Base-by-base conservation (phyloP, 352 stramenopile genomes). In the Globisporangium spinosum region DNA sequence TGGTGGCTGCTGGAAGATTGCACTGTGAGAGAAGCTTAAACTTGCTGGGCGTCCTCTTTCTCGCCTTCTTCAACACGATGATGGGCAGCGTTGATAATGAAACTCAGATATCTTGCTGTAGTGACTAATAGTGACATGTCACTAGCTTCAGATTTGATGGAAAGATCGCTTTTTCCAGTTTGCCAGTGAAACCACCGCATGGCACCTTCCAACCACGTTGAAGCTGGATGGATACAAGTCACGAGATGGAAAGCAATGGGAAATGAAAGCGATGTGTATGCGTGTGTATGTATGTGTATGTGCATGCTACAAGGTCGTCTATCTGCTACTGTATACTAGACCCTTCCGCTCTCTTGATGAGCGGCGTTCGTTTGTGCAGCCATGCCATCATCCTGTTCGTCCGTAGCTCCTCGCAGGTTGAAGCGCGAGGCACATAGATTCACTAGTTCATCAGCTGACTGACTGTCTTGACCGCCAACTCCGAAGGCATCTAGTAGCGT, bases 1-100 rank as follows among this genome's bases (percentile, higher is more conserved):
- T 45, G 55, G 20, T 54, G 58, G 38, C n/a, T 38, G 34, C 38
- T 29, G 27, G 59, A 67, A 59, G 59, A 70, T 70, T 49, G 29
- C 23, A 6, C 25, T 58, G 62, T 70, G 65, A 60, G 22, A 20
- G 34, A 32, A 32, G 29, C 29, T 32, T 32, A 32, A 32, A 4
- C 29, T 32, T 32, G 3, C 29, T 32, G 29, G 29, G 3, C 29
- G 29, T 32, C 7, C 3, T 32, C 29, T 32, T 32, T 10, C 4
- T 9, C 13, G 34, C 45, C 43, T 58, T 61, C 55, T 45, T 49
- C 32, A 49, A 62, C 6, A 43, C 2, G 29, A 20, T 17, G 15
- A 47, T 49, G 43, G 7, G 1, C 17, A 10, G 5, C 6, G 5
- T 51, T 51, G 22, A 51, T 22, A 20, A 7, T 23, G 12, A 23